Evolutionary conservation across 2,329 filamentous ascomycete genomes (phyloP), one percentile per base, ranked within the genome.

Genomic region (Alternaria triticimaculans): DNA sequence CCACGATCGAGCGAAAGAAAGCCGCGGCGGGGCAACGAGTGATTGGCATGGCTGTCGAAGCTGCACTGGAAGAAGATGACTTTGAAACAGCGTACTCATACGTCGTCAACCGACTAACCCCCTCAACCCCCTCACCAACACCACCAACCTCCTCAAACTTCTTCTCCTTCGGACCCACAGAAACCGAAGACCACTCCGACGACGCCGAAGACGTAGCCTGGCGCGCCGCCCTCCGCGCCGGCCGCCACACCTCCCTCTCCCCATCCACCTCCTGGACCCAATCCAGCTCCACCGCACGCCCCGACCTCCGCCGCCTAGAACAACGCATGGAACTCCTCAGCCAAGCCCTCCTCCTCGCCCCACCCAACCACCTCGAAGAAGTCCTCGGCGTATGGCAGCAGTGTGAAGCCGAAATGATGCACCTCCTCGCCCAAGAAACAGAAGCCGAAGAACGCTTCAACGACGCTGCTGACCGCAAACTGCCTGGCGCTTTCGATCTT

Each of bases 11-110:
- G 43, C 67, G 76, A 37, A 74, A 78, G 46, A 80, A 80, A 25
- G 68, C 77, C 4, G 74, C 83, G 41, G 86, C 88, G 5, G 88
- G 90, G 73, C 88, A 87, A 51, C 87, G 92, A 28, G 88, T 96
- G 55, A 90, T 89, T 6, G 90, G 91, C 62, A 93, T 95, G 90
- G 93, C 92, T 67, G 89, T 95, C 44, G 89, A 93, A 75, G 89
- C 91, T 14, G 91, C 92, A 12, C 84, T 96, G 1, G 84, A 85
- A 10, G 92, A 94, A 74, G 89, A 94, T 66, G 93, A 89, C 75
- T 96, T 96, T 65, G 93, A 96, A 76, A 96, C 92, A 0, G 92
- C 92, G 11, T 96, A 95, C 77, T 94, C 92, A 0, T 95, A 92
- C 74, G 90, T 94, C 2, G 87, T 93, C 50, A 93, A 89, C 73